Evolutionary conservation across 306 rosid genomes (phyloP).

Genomic region (Vachellia collinsii): DNA sequence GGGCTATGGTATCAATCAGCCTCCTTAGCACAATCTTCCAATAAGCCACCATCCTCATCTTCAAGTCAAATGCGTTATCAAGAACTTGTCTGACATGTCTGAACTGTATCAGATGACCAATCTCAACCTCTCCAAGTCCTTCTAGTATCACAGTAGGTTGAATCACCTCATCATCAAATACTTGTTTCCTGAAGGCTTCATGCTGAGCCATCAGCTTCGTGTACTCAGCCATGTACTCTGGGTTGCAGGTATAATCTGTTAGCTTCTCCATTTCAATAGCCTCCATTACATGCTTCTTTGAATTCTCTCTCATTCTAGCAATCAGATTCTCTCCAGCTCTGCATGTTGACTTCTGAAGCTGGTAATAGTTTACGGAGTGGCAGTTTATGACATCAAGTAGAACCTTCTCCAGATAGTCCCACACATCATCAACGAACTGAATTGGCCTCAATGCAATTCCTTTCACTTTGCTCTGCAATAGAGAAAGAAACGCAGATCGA

Average conservation of each 20-base stretch:
- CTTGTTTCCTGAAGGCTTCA: constrained; percentile 24
- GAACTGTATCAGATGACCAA: constrained; percentile 25
- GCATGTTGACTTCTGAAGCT: constrained; percentile 36
- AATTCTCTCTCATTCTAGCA: constrained; percentile 38
- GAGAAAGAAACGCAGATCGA: constrained; percentile 32
- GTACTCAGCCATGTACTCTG: constrained; percentile 43
- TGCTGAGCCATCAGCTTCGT: constrained; percentile 35
- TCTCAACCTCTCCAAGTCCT: constrained; percentile 45
- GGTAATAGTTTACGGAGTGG: constrained; percentile 48
- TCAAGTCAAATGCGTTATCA: constrained; percentile 53
- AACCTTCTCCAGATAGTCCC: constrained; percentile 48
- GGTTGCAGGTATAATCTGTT: constrained; percentile 52
- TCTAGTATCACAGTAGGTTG: constrained; percentile 16
- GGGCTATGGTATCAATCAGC: constrained; percentile 31
- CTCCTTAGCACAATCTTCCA: not conserved
- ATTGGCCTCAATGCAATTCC: constrained; percentile 39
- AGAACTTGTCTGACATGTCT: not conserved
- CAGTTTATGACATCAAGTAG: not conserved
- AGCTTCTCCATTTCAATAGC: constrained; percentile 57
- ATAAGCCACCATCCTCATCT: constrained; percentile 26
- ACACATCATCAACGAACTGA: constrained; percentile 40
- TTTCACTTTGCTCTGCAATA: constrained; percentile 44
- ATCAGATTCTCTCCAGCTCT: constrained; percentile 41
- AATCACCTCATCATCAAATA: not conserved
- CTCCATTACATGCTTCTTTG: constrained; percentile 35